Evolutionary conservation across 768 basidiomycete genomes (phyloP).

Genomic region (Phallus indusiatus): DNA sequence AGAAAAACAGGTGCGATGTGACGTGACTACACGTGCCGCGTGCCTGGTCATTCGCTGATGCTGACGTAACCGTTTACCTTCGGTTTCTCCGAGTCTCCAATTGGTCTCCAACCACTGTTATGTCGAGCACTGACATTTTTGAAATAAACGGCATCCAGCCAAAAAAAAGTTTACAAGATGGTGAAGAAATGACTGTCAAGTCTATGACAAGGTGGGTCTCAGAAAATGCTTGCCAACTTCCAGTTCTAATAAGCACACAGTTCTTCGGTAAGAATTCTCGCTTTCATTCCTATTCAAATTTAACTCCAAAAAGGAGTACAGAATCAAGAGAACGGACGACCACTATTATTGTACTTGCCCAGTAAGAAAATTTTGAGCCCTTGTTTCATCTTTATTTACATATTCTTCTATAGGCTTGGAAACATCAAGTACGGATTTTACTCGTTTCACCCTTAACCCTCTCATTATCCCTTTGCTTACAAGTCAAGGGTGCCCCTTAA

Average conservation of each 20-base stretch:
- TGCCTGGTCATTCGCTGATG: too few relatives aligned
- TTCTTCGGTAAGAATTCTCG: neutral
- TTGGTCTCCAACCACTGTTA: neutral
- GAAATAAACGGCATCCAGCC: slow-evolving; percentile 45
- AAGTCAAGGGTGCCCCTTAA: slow-evolving; percentile 26
- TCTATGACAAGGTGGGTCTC: slow-evolving; percentile 24
- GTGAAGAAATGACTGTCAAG: slow-evolving; percentile 37
- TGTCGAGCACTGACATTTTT: slow-evolving; percentile 32
- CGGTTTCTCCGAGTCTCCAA: too few relatives aligned
- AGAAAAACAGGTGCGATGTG: too few relatives aligned
- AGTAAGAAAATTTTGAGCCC: slow-evolving; percentile 14
- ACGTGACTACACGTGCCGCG: too few relatives aligned
- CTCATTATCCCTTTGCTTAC: neutral
- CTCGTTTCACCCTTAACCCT: too few relatives aligned
- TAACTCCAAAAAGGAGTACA: slow-evolving; percentile 18
- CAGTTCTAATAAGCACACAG: neutral
- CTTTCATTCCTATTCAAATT: too few relatives aligned
- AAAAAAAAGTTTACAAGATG: slow-evolving; percentile 35
- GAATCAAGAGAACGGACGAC: slow-evolving; percentile 33
- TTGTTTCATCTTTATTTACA: neutral
- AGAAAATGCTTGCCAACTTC: too few relatives aligned
- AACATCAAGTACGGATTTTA: slow-evolving; percentile 16
- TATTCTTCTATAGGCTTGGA: slow-evolving; percentile 10
- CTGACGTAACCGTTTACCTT: too few relatives aligned
- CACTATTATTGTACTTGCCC: slow-evolving; percentile 35